These are phyloP conservation scores for Xylariaceae sp. DNA, from an alignment of 2,329 filamentous ascomycete species.

Conservation along the genomic window DNA sequence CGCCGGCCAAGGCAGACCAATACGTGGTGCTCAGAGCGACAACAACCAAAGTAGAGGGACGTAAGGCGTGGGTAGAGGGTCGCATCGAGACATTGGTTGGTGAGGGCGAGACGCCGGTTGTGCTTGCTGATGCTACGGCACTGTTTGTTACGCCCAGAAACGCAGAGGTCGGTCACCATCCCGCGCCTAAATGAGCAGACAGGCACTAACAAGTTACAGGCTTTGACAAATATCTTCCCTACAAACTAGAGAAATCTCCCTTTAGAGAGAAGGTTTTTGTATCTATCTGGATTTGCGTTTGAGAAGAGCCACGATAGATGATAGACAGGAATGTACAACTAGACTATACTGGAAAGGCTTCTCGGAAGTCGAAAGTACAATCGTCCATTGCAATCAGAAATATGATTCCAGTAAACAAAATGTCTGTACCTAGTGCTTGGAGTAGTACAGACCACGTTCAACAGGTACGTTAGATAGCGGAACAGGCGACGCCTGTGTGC, in stretches of 20 bases:
- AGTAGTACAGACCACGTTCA: no score
- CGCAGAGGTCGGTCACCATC: conserved; percentile 59
- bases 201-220: conserved; percentile 14
- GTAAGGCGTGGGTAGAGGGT: conserved; percentile 92
- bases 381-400: no score
- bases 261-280: no score
- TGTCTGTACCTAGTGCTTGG: no score
- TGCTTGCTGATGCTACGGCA: conserved; percentile 78
- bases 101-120: conserved; percentile 56
- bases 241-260: conserved; percentile 21
- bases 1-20: conserved; percentile 69
- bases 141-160: conserved; percentile 86
- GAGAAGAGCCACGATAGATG: conserved; percentile 2
- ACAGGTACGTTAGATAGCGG: no score
- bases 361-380: no score
- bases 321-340: no score
- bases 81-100: conserved; percentile 72
- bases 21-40: conserved; percentile 75
- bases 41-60: conserved; percentile 81
- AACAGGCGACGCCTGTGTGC: no score
- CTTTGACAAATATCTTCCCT: conserved; percentile 34
- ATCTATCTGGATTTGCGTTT: neutral
- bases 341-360: no score
- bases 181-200: no score
- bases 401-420: no score